These are phyloP conservation scores for Brettanomyces naardenensis DNA, from an alignment of 805 yeast species.

Conservation along the genomic window DNA sequence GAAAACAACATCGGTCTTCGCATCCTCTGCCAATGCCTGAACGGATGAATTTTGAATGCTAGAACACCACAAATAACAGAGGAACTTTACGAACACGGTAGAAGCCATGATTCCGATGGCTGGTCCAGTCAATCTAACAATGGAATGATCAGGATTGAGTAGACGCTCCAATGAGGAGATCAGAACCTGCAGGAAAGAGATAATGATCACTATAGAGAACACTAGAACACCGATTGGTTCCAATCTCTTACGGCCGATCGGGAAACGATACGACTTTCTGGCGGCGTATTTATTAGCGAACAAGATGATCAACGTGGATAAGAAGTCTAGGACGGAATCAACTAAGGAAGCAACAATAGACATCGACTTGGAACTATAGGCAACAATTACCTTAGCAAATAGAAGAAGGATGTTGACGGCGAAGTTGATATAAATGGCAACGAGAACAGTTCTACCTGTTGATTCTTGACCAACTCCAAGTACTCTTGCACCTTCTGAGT, in stretches of 20 bases:
- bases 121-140: constrained; percentile 41
- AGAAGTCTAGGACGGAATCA: constrained; percentile 66
- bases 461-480: constrained; percentile 40
- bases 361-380: constrained; percentile 58
- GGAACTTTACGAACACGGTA: constrained; percentile 53
- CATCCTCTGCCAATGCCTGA: constrained; percentile 77
- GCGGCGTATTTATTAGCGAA: constrained; percentile 45
- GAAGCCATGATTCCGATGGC: constrained; percentile 52
- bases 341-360: constrained; percentile 74
- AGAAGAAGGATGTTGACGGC: constrained; percentile 50
- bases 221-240: constrained; percentile 77
- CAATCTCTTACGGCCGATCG: constrained; percentile 64
- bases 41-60: constrained; percentile 56
- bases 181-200: constrained; percentile 67
- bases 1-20: constrained; percentile 68
- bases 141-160: constrained; percentile 27
- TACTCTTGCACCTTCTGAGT: constrained; percentile 47
- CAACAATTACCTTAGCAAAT: constrained; percentile 52
- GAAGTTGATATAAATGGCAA: constrained; percentile 61
- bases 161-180: constrained; percentile 50
- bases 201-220: constrained; percentile 61
- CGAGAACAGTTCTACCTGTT: constrained; percentile 33
- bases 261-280: constrained; percentile 33
- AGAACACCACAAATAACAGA: constrained; percentile 59
- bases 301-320: constrained; percentile 68